Evolutionary conservation across 2,329 filamentous ascomycete genomes (phyloP).

Genomic region (Trichoderma endophyticum): DNA sequence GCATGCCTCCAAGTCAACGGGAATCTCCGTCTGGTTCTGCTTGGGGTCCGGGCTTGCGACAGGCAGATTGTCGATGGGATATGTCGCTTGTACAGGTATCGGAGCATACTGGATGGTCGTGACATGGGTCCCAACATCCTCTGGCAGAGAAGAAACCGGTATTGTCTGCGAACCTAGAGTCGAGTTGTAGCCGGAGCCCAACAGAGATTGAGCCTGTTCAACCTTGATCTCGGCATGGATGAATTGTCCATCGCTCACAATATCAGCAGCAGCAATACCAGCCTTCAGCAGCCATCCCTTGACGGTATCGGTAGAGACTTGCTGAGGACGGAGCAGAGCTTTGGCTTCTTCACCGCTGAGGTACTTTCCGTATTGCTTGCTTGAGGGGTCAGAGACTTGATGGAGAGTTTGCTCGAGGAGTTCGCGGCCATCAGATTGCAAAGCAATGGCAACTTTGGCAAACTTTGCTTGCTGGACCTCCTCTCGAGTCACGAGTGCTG

Average conservation of each 20-base stretch:
- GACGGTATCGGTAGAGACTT: conserved; percentile 38
- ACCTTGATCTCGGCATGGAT: conserved; percentile 43
- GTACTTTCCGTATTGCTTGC: conserved; percentile 47
- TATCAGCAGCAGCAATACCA: conserved; percentile 35
- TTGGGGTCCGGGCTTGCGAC: neutral
- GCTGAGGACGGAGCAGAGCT: conserved; percentile 44
- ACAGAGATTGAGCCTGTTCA: conserved; percentile 41
- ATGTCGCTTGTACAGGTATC: neutral
- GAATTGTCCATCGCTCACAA: conserved; percentile 37
- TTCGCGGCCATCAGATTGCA: conserved; percentile 26
- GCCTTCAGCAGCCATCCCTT: conserved; percentile 44
- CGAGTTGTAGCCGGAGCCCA: conserved; percentile 27
- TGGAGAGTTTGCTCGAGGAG: conserved; percentile 43
- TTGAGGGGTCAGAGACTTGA: conserved; percentile 48
- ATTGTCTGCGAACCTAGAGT: neutral
- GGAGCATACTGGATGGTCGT: conserved; percentile 2
- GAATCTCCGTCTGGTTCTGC: neutral
- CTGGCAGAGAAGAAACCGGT: neutral
- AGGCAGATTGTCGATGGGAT: neutral
- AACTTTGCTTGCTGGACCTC: conserved; percentile 19
- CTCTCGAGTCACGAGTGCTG: conserved; percentile 12
- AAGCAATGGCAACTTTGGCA: conserved; percentile 32
- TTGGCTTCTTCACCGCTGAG: conserved; percentile 48
- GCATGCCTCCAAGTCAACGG: conserved; percentile 30
- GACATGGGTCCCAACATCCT: neutral